These are phyloP conservation scores for Brasenia schreberi DNA, from an alignment of 164 flowering plant species.

Conservation along the genomic window DNA sequence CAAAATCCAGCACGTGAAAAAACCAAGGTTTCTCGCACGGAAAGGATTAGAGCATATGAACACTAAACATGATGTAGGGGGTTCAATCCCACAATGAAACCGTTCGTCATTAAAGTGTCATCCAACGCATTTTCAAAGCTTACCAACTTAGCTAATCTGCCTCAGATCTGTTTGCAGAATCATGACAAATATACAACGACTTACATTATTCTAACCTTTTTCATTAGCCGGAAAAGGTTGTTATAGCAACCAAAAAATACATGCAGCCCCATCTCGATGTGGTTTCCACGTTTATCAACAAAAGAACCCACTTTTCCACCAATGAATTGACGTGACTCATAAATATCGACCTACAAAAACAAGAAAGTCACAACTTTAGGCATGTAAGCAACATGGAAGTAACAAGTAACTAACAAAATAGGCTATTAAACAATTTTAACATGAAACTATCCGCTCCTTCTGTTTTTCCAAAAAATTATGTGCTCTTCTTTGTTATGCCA, in stretches of 20 bases:
- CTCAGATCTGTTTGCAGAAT: no score
- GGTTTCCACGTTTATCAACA: conserved; percentile 84
- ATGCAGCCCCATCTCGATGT: conserved; percentile 96
- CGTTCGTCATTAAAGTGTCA: no score
- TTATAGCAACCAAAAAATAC: conserved; percentile 97
- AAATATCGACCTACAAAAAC: conserved; percentile 79
- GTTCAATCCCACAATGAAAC: neutral
- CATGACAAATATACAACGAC: neutral
- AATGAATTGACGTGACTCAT: conserved; percentile 81
- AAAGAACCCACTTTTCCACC: conserved; percentile 99
- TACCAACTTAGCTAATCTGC: neutral
- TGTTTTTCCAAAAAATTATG: no score
- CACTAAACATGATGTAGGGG: no score
- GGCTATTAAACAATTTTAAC: no score
- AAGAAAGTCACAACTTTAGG: neutral
- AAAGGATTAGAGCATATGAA: no score
- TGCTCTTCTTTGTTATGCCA: no score
- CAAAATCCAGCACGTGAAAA: no score
- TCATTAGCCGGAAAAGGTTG: conserved; percentile 94
- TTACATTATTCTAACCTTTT: conserved; percentile 46
- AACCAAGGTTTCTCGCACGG: no score
- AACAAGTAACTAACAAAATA: neutral
- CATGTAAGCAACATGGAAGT: neutral
- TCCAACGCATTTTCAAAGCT: neutral
- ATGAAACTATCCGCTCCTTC: no score